A percentile compares a stretch with the other conserved stretches of the same genome.
Conservation (phyloP, 495 filamentous ascomycete genomes). For the Annulohypoxylon moriforme region DNA sequence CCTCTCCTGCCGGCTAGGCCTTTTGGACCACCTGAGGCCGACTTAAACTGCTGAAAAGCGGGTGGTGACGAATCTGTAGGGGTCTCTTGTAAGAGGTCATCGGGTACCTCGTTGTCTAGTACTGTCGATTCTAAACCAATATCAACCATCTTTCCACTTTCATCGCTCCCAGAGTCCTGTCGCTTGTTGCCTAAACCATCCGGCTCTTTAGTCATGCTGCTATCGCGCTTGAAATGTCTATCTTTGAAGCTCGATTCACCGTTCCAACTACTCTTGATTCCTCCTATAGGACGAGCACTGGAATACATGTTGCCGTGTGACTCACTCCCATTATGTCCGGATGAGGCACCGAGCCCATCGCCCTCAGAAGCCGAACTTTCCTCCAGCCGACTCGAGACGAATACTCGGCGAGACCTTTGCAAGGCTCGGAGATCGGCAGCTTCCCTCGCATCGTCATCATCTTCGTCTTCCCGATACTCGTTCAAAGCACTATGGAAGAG, state of each 20-base stretch:
- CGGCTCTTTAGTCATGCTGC: conserved; percentile 50
- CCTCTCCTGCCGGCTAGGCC: conserved; percentile 34
- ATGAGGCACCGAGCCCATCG: conserved; percentile 66
- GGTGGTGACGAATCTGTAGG: conserved; percentile 78
- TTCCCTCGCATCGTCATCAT: conserved; percentile 92
- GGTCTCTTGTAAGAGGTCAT: conserved; percentile 67
- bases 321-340: conserved; percentile 63
- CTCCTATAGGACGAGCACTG: conserved; percentile 54
- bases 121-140: conserved; percentile 79
- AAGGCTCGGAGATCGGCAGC: conserved; percentile 93
- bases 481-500: conserved; percentile 87
- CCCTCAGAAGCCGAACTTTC: conserved; percentile 85
- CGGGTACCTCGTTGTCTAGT: conserved; percentile 68
- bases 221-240: conserved; percentile 44
- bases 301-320: conserved; percentile 52
- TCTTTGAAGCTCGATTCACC: conserved; percentile 57
- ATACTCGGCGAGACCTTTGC: conserved; percentile 86
- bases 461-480: conserved; percentile 87
- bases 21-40: conserved; percentile 42
- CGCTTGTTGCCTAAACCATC: conserved; percentile 55
- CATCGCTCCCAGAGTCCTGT: conserved; percentile 60
- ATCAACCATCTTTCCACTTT: conserved; percentile 81
- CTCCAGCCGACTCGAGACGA: conserved; percentile 80
- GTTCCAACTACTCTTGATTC: conserved; percentile 72
- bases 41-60: conserved; percentile 82